Conservation (phyloP, 192 early-diverging fungal genomes). For the Dissophora ornata region DNA sequence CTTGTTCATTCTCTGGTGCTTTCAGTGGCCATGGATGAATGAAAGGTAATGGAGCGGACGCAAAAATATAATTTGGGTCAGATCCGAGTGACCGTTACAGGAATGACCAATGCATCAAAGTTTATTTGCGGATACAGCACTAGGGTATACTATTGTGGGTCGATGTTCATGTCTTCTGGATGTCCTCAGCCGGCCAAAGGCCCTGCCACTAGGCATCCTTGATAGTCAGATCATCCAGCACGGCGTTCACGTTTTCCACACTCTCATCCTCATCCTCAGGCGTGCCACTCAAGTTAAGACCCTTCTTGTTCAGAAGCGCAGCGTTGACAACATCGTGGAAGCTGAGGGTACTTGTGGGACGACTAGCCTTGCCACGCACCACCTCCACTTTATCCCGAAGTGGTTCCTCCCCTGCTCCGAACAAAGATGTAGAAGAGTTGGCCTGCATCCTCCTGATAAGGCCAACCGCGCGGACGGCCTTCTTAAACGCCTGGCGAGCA, state of each 20-base stretch:
- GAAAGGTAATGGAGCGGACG: too few species aligned
- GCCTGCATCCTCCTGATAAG: slow-evolving; percentile 37
- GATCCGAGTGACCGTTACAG: too few species aligned
- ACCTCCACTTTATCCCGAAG: neutral
- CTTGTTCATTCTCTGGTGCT: too few species aligned
- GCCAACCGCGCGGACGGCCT: slow-evolving; percentile 51
- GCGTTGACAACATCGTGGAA: slow-evolving; percentile 53
- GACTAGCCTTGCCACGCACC: slow-evolving; percentile 6
- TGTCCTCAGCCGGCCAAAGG: too few species aligned
- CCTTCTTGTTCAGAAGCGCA: slow-evolving; percentile 28
- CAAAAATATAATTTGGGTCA: too few species aligned
- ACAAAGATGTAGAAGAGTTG: slow-evolving; percentile 18
- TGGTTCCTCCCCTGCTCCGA: slow-evolving; percentile 35
- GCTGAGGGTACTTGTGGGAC: slow-evolving; percentile 28
- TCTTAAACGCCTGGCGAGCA: slow-evolving; percentile 46
- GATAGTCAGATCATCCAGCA: slow-evolving; percentile 20
- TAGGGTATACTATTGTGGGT: too few species aligned
- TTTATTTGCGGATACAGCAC: too few species aligned
- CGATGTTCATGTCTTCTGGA: too few species aligned
- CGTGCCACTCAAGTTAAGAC: slow-evolving; percentile 1
- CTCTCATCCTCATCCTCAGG: neutral
- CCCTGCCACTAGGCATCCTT: slow-evolving; percentile 8
- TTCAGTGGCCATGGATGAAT: too few species aligned
- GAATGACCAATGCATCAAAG: too few species aligned
- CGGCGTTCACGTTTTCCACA: slow-evolving; percentile 20